Evolutionary conservation across 169 alveolate species (phyloP), one percentile per base, ranked within the genome.

Genomic region (Eimeria zaria): DNA sequence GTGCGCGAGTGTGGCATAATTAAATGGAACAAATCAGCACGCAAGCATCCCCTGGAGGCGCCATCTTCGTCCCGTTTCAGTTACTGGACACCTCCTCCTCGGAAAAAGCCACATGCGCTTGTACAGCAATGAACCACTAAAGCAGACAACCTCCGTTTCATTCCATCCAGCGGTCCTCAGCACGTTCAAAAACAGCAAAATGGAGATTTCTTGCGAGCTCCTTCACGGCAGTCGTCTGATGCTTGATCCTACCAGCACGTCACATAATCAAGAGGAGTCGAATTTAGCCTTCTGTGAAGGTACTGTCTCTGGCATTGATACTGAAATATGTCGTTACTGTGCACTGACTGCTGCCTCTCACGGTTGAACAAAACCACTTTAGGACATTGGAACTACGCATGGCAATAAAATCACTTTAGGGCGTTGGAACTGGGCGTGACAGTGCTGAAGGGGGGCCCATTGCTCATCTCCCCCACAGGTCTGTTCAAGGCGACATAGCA

Each of bases 171-270:
- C 7, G 53, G 27, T 24, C 30, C 84, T 33, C 36, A 24, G n/a
- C 41, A 80, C n/a, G 6, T 27, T 83, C 20, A 83, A 36, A 58
- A 83, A 30, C 91, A 83, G 33, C 91, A 83, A 51, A 83, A 53
- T 30, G 69, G 53, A 30, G 73, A 41, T 30, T 53, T 83, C 74
- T 53, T 83, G 58, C 91, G 91, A 39, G 30, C 9, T 33, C 74
- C 73, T 36, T 12, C 69, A 83, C 71, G 91, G 39, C 71, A 60
- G 51, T 30, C 53, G 4, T 58, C 73, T 22, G 91, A 7, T 24
- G 74, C 30, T 83, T 53, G 73, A 27, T 83, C 91, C 91, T 83
- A 41, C 48, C 33, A 33, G n/a, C 91, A 58, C 22, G 74, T 44
- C 90, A 33, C 74, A 83, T 18, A 36, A 83, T 1, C 51, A 51